Evolutionary conservation across 1,139 yeast genomes (phyloP).

Genomic region (Debaryomyces fabryi): DNA sequence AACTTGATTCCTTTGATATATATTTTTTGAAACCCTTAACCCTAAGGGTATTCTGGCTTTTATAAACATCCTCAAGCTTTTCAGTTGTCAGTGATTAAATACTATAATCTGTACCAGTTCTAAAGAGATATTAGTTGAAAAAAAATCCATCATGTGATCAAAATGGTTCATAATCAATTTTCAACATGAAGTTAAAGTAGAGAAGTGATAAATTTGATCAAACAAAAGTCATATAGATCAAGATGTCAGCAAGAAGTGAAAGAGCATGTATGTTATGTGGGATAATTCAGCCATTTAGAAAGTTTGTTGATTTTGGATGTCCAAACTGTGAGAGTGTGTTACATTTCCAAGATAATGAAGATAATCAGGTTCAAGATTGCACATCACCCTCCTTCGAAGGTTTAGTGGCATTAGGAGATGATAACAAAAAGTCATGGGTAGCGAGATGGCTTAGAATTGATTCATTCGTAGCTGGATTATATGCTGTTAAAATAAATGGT

Average conservation of each 20-base stretch:
- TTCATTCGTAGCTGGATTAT: slow-evolving; percentile 84
- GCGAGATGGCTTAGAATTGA: slow-evolving; percentile 96
- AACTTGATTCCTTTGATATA: neutral
- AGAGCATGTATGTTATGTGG: slow-evolving; percentile 99
- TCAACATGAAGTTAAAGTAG: neutral
- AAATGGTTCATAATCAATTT: neutral
- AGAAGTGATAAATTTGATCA: neutral
- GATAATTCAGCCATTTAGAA: slow-evolving; percentile 73
- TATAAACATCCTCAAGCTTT: neutral
- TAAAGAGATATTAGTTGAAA: neutral
- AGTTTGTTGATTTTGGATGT: slow-evolving; percentile 83
- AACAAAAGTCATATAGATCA: neutral
- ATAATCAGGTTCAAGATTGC: slow-evolving; percentile 82
- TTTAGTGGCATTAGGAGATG: slow-evolving; percentile 85
- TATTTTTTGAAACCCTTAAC: neutral
- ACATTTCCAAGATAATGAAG: slow-evolving; percentile 79
- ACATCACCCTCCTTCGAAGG: slow-evolving; percentile 98
- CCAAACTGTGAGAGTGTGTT: slow-evolving; percentile 95
- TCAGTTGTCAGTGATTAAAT: neutral
- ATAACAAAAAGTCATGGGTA: slow-evolving; percentile 85
- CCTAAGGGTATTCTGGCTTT: neutral
- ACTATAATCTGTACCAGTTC: neutral
- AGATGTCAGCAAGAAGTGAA: slow-evolving; percentile 67
- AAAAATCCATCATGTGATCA: slow-evolving; percentile 4
- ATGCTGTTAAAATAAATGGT: slow-evolving; percentile 94